Evolutionary conservation across 352 stramenopile species (phyloP).

Genomic region (Pythium periplocum): DNA sequence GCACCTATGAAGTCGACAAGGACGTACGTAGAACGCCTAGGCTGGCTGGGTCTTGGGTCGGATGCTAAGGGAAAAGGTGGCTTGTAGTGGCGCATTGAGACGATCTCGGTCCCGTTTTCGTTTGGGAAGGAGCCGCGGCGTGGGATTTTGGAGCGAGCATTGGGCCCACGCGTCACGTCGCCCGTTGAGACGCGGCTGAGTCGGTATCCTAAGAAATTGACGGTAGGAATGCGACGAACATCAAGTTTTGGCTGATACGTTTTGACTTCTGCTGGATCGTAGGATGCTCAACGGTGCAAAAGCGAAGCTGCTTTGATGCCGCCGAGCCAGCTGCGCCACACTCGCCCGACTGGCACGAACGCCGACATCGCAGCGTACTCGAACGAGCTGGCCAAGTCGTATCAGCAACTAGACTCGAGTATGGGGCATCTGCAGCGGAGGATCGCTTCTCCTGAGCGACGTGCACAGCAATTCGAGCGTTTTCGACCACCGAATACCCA

Average conservation of each 20-base stretch:
- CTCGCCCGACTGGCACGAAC: neutral
- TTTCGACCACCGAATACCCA: slow-evolving; percentile 17
- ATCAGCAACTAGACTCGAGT: slow-evolving; percentile 30
- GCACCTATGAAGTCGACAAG: slow-evolving; percentile 46
- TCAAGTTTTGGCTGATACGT: too few relatives aligned
- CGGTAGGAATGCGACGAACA: too few relatives aligned
- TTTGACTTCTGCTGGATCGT: too few relatives aligned
- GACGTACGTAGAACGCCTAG: slow-evolving; percentile 21
- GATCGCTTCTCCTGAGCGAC: slow-evolving; percentile 25
- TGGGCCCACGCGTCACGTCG: slow-evolving; percentile 1
- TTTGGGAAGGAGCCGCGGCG: slow-evolving; percentile 39
- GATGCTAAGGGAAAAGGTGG: neutral
- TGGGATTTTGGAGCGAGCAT: slow-evolving; percentile 35
- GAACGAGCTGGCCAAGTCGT: slow-evolving; percentile 51
- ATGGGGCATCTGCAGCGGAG: slow-evolving; percentile 27
- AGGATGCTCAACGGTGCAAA: slow-evolving; percentile 6
- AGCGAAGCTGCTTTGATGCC: slow-evolving; percentile 15
- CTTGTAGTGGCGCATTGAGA: slow-evolving; percentile 35
- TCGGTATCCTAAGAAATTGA: too few relatives aligned
- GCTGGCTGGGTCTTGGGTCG: neutral
- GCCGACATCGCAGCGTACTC: slow-evolving; percentile 19
- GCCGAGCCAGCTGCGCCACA: slow-evolving; percentile 1
- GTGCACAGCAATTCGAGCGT: slow-evolving; percentile 25
- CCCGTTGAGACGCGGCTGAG: neutral
- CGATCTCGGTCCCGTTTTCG: slow-evolving; percentile 35